Percentiles rank a stretch among this genome's conserved stretches.
Evolutionary conservation across 164 flowering plant genomes (phyloP).

Genomic region (Tetracentron sinense): DNA sequence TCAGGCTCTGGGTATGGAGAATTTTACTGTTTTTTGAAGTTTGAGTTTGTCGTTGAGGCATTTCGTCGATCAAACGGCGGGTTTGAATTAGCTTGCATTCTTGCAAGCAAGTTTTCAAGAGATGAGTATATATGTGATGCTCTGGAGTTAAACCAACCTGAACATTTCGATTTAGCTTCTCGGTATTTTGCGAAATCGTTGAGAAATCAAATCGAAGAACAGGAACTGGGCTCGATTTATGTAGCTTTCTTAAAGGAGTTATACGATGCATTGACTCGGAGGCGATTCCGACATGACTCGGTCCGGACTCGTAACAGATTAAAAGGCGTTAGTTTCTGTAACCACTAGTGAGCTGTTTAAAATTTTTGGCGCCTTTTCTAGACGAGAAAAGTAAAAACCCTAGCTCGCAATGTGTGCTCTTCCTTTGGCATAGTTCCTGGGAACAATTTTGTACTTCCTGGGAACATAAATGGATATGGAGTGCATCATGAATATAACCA

Average conservation of each 20-base stretch:
- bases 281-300: conserved; percentile 7
- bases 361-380: not conserved
- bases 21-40: conserved; percentile 32
- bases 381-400: no score
- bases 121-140: conserved; percentile 17
- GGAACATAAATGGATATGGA: no score
- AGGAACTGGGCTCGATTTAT: conserved; percentile 3
- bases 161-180: conserved; percentile 7
- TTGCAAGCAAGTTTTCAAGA: conserved; percentile 35
- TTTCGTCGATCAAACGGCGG: conserved; percentile 48
- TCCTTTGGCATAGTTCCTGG: no score
- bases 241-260: conserved; percentile 5
- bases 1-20: conserved; percentile 53
- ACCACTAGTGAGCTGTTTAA: no score
- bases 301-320: not conserved
- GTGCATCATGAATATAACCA: no score
- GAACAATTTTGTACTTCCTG: no score
- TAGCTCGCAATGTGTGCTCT: no score
- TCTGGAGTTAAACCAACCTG: conserved; percentile 8
- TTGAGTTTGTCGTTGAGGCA: conserved; percentile 34
- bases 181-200: conserved; percentile 2
- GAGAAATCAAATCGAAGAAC: conserved; percentile 9
- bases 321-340: not conserved
- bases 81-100: conserved; percentile 42
- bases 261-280: conserved; percentile 3